Percentiles rank a stretch among this genome's conserved stretches.
Evolutionary conservation across 768 basidiomycete species (phyloP).

Genomic region (Clitopilus hobsonii): DNA sequence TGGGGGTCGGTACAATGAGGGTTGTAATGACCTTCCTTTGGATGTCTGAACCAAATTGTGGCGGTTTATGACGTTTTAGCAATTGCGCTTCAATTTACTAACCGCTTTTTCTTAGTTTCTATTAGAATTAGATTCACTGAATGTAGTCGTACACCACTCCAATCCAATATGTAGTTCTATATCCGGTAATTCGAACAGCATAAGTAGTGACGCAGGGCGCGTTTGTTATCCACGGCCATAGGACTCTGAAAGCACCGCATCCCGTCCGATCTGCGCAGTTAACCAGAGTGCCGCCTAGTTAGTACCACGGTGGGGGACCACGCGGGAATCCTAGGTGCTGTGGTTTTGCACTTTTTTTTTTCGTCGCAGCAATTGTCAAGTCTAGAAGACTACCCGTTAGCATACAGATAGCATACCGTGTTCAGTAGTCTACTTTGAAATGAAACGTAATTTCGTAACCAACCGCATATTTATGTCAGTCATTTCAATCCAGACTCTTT

Average conservation of each 20-base stretch:
- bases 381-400: too few relatives aligned
- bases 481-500: neutral
- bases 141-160: too few relatives aligned
- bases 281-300: constrained; percentile 59
- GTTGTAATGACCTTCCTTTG: constrained; percentile 77
- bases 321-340: constrained; percentile 53
- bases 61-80: constrained; percentile 7
- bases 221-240: constrained; percentile 36
- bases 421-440: neutral
- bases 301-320: constrained; percentile 66
- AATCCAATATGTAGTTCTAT: neutral
- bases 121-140: neutral
- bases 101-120: neutral
- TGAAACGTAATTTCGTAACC: neutral
- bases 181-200: neutral
- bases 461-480: neutral
- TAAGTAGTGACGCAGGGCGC: neutral
- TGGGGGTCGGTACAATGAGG: constrained; percentile 72
- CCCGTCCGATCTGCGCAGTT: constrained; percentile 63
- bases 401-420: neutral
- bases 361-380: neutral
- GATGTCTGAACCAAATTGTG: constrained; percentile 63
- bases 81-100: neutral
- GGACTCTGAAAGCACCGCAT: constrained; percentile 51
- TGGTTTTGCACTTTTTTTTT: constrained; percentile 30